Conservation (phyloP, 371 early-diverging fungal genomes). For the Rhizopus stolonifer region DNA sequence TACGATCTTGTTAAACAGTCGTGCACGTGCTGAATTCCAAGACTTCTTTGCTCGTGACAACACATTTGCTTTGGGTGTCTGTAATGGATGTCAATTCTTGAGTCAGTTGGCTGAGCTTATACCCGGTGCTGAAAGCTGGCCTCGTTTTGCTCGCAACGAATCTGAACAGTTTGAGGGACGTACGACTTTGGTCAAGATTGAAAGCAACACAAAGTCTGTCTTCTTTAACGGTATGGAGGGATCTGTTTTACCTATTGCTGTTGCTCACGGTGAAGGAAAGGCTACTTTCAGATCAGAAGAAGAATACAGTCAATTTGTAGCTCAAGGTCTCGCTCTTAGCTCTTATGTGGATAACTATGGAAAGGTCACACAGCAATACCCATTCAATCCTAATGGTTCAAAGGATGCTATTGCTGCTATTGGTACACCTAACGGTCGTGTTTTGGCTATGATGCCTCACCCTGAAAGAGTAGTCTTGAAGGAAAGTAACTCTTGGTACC, state of each 20-base stretch:
- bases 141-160: constrained; percentile 84
- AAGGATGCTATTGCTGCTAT: constrained; percentile 86
- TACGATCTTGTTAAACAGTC: constrained; percentile 73
- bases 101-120: constrained; percentile 80
- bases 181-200: constrained; percentile 74
- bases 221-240: constrained; percentile 93
- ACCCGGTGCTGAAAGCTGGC: constrained; percentile 85
- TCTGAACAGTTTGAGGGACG: constrained; percentile 95
- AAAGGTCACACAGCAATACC: constrained; percentile 74
- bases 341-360: constrained; percentile 88
- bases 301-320: constrained; percentile 44
- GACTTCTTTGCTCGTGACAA: constrained; percentile 82
- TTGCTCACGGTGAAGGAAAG: constrained; percentile 96
- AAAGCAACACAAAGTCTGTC: constrained; percentile 46
- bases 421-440: constrained; percentile 81
- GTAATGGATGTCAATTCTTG: constrained; percentile 98
- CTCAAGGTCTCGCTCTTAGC: constrained; percentile 57
- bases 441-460: constrained; percentile 96
- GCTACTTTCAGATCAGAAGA: constrained; percentile 67
- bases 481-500: constrained; percentile 87
- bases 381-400: constrained; percentile 95
- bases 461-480: constrained; percentile 91
- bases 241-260: constrained; percentile 87
- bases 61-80: constrained; percentile 94
- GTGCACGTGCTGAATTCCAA: constrained; percentile 71